Conservation (phyloP, 495 filamentous ascomycete genomes). For the Hypoxylon rickii region DNA sequence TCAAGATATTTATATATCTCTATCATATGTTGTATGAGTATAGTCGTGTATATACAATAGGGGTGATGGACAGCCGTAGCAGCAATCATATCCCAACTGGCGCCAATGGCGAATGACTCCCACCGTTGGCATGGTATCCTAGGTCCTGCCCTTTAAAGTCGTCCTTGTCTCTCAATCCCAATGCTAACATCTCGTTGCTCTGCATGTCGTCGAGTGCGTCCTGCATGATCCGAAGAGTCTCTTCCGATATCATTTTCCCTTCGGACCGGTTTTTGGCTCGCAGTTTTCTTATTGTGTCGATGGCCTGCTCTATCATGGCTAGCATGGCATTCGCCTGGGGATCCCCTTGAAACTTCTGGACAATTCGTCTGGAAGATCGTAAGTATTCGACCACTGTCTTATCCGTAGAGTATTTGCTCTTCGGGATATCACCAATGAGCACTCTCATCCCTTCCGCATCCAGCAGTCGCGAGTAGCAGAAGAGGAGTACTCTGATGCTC, state of each 20-base stretch:
- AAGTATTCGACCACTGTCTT: slow-evolving; percentile 35
- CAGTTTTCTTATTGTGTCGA: neutral
- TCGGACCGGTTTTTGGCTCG: neutral
- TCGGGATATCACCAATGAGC: slow-evolving; percentile 35
- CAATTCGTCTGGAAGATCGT: slow-evolving; percentile 35
- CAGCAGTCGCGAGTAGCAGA: slow-evolving; percentile 41
- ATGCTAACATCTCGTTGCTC: neutral
- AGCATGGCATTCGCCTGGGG: slow-evolving; percentile 5
- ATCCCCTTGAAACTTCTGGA: slow-evolving; percentile 15
- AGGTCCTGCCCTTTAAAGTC: no score
- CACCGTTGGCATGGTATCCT: no score
- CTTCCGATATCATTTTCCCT: slow-evolving; percentile 5
- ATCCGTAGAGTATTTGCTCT: slow-evolving; percentile 39
- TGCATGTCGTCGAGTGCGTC: slow-evolving; percentile 13
- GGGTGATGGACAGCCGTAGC: no score
- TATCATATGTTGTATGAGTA: no score
- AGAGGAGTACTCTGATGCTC: slow-evolving; percentile 47
- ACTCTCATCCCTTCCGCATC: slow-evolving; percentile 41
- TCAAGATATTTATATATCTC: neutral
- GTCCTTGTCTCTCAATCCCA: no score
- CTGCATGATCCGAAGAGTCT: slow-evolving; percentile 24
- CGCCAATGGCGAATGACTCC: no score
- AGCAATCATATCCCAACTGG: no score
- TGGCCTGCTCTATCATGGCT: slow-evolving; percentile 14
- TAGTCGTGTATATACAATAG: no score